phyloP scores from a whole-genome alignment of 352 stramenopile genomes.

The Phytophthora cactorum region DNA sequence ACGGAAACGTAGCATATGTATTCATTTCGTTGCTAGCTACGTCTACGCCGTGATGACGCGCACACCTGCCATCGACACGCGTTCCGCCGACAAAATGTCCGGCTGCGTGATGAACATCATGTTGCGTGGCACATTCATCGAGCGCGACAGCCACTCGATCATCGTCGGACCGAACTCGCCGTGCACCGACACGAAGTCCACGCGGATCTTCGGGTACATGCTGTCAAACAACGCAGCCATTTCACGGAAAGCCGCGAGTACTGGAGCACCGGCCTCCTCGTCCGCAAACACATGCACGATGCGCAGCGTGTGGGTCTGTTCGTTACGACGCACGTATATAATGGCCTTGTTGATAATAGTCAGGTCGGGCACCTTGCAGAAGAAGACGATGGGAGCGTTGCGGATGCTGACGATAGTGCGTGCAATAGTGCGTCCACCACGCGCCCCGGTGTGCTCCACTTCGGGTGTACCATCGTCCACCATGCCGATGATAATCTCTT shows the following conservation, averaged over 20 bases:
- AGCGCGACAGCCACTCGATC: slow-evolving; percentile 74
- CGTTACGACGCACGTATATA: slow-evolving; percentile 94
- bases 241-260: slow-evolving; percentile 31
- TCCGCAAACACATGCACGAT: slow-evolving; percentile 79
- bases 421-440: slow-evolving; percentile 82
- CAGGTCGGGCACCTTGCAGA: slow-evolving; percentile 91
- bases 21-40: no score
- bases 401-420: slow-evolving; percentile 81
- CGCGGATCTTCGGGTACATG: slow-evolving; percentile 87
- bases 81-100: slow-evolving; percentile 57
- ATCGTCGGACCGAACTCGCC: slow-evolving; percentile 67
- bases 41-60: slow-evolving; percentile 41
- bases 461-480: slow-evolving; percentile 2
- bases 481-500: slow-evolving; percentile 10
- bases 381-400: slow-evolving; percentile 92
- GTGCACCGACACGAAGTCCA: slow-evolving; percentile 71
- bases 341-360: slow-evolving; percentile 95
- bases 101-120: slow-evolving; percentile 93
- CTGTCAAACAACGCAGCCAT: slow-evolving; percentile 74
- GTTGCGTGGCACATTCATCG: slow-evolving; percentile 75
- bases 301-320: slow-evolving; percentile 90
- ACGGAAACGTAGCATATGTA: no score
- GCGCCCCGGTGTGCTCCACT: slow-evolving; percentile 65
- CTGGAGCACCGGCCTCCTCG: slow-evolving; percentile 11
- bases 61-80: slow-evolving; percentile 69